phyloP scores from a whole-genome alignment of 768 basidiomycete species.

The Mycena alexandri region DNA sequence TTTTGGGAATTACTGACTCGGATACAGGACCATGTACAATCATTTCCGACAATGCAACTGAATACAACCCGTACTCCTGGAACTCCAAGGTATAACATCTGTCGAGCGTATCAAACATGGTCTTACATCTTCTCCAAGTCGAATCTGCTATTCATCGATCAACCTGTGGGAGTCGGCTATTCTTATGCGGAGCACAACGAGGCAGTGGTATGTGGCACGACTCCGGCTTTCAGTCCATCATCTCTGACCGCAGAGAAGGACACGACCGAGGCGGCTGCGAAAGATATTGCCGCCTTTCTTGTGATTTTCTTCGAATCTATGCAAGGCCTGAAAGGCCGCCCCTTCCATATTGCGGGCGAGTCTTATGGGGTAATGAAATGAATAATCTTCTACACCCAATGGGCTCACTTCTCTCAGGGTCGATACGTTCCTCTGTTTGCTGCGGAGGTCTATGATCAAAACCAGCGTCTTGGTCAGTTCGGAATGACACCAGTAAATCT shows the following conservation, averaged over 20 bases:
- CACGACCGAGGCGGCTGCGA: conserved; percentile 64
- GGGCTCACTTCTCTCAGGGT: conserved; percentile 49
- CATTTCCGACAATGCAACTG: conserved; percentile 52
- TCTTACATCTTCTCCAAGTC: conserved; percentile 47
- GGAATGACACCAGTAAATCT: conserved; percentile 65
- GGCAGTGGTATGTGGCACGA: conserved; percentile 36
- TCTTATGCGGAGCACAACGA: conserved; percentile 55
- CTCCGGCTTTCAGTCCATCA: conserved; percentile 52
- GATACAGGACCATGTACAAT: conserved; percentile 61
- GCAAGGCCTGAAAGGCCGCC: conserved; percentile 61
- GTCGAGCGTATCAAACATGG: no score
- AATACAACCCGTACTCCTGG: conserved; percentile 61
- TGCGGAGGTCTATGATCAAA: conserved; percentile 62
- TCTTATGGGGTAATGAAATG: conserved; percentile 60
- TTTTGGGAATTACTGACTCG: background rate
- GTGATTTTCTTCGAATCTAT: conserved; percentile 70
- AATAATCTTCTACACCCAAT: background rate
- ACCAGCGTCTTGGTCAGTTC: conserved; percentile 50
- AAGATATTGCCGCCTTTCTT: conserved; percentile 68
- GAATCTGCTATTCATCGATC: conserved; percentile 61
- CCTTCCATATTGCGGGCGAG: conserved; percentile 60
- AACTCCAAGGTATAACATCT: conserved; percentile 48
- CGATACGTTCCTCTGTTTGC: conserved; percentile 67
- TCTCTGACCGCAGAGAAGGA: conserved; percentile 50
- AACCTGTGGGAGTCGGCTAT: conserved; percentile 59